phyloP scores from a whole-genome alignment of 768 basidiomycete species.

The Boletus tylopilopsis region DNA sequence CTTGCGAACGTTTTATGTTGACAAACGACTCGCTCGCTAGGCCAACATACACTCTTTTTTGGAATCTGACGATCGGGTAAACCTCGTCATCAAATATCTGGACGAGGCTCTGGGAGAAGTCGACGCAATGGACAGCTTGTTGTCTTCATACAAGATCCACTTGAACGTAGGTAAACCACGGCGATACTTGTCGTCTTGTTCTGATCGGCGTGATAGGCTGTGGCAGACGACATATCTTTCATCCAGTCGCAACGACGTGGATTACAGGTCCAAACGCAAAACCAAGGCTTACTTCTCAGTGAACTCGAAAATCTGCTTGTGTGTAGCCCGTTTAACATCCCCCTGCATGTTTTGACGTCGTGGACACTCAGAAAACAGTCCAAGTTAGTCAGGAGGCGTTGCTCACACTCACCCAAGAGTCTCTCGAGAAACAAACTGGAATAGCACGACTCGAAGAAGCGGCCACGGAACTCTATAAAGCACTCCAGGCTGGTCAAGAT shows the following conservation, averaged over 20 bases:
- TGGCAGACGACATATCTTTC: constrained; percentile 89
- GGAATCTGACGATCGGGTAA: constrained; percentile 91
- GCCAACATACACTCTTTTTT: constrained; percentile 97
- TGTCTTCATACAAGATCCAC: constrained; percentile 95
- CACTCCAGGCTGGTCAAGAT: constrained; percentile 84
- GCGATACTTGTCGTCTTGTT: neutral
- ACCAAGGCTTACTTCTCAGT: constrained; percentile 77
- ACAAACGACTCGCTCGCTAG: constrained; percentile 27
- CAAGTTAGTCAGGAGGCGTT: constrained; percentile 83
- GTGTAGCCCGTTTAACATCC: constrained; percentile 16
- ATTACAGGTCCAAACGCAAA: constrained; percentile 95
- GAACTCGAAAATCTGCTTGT: constrained; percentile 90
- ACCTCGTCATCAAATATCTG: constrained; percentile 78
- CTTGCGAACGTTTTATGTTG: neutral
- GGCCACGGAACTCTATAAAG: constrained; percentile 89
- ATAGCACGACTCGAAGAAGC: constrained; percentile 79
- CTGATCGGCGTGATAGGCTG: constrained; percentile 55
- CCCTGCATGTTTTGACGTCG: neutral
- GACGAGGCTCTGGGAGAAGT: constrained; percentile 88
- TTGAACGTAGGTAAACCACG: constrained; percentile 63
- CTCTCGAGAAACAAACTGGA: constrained; percentile 73
- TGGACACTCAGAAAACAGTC: constrained; percentile 71
- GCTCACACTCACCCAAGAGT: constrained; percentile 80
- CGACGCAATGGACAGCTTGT: constrained; percentile 83
- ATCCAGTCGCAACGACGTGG: constrained; percentile 98